Evolutionary conservation across 495 filamentous ascomycete genomes (phyloP), one percentile per base, ranked within the genome.

Genomic region (Tricharina praecox): DNA sequence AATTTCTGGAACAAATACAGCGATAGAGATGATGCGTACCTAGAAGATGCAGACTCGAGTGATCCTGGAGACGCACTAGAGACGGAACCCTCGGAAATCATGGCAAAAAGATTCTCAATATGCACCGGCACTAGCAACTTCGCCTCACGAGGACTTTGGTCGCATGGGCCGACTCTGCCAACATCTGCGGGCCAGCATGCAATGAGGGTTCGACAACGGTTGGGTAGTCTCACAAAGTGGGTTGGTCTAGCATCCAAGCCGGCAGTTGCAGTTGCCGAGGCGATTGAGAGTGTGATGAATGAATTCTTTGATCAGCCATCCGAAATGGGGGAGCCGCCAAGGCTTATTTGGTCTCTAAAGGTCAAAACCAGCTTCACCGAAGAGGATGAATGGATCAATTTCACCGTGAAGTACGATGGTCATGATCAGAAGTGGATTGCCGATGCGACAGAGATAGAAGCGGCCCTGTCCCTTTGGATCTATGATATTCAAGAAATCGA

Each of bases 381-480:
- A 25, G 8, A 38, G 35, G 10, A 11, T 5, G 5, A 38, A 16
- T 9, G 35, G 18, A n/a, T 38, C 10, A 7, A 38, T 38, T 38
- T 38, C n/a, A n/a, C n/a, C n/a, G n/a, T 19, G 35, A n/a, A 32
- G 35, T 19, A 11, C 35, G 18, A 37, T 13, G 15, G 25, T 19
- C 4, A 20, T 7, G 32, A 28, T 9, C n/a, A 24, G 38, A 38
- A 38, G 5, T 56, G 53, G 53, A 48, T 30, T n/a, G 28, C 25
- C 1, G 37, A 50, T 32, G 16, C 38, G 16, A 43, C 46, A 0
- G 33, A 50, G 25, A 39, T 56, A 11, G 53, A 56, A 23, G 50
- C 53, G 7, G 46, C 39, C 7, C 3, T 56, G 2, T 56, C 53
- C 33, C 23, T 56, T 5, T 56, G 53, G 50, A 23, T 53, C 11